Evolutionary conservation across 1,139 yeast species (phyloP).

Genomic region (Sugiyamaella xylanicola): DNA sequence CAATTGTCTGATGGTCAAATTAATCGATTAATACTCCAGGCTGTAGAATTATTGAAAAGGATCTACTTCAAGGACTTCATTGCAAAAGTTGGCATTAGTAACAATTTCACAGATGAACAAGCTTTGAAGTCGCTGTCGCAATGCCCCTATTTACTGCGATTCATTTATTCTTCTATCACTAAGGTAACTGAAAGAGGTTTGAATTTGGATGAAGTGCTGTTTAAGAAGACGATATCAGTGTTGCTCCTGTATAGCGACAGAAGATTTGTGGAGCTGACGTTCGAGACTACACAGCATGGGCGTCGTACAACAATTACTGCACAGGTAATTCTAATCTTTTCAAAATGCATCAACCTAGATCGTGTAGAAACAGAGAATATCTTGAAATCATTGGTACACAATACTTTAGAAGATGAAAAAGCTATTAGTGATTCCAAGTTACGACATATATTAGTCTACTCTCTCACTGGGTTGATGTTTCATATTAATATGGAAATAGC

Average conservation of each 20-base stretch:
- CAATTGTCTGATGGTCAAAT: background rate
- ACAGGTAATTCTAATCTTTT: constrained; percentile 26
- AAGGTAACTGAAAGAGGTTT: background rate
- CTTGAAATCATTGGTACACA: constrained; percentile 6
- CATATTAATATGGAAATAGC: constrained; percentile 51
- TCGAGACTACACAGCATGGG: background rate
- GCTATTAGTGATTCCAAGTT: constrained; percentile 3
- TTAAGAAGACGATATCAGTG: constrained; percentile 2
- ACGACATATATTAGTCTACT: constrained; percentile 43
- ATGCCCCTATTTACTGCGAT: constrained; percentile 2
- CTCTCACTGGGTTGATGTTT: constrained; percentile 65
- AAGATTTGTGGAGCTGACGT: constrained; percentile 7
- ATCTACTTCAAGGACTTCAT: constrained; percentile 4
- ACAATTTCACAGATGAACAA: too few relatives aligned
- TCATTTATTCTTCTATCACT: background rate
- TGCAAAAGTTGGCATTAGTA: background rate
- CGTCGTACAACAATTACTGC: constrained; percentile 15
- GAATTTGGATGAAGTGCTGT: too few relatives aligned
- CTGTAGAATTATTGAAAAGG: background rate
- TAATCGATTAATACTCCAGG: background rate
- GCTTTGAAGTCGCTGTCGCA: background rate
- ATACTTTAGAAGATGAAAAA: constrained; percentile 10
- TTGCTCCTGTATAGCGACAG: constrained; percentile 13
- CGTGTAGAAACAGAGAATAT: constrained; percentile 6
- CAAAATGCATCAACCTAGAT: constrained; percentile 23